Evolutionary conservation across 179 eudicot genomes (phyloP).

Genomic region (Silene coronaria): DNA sequence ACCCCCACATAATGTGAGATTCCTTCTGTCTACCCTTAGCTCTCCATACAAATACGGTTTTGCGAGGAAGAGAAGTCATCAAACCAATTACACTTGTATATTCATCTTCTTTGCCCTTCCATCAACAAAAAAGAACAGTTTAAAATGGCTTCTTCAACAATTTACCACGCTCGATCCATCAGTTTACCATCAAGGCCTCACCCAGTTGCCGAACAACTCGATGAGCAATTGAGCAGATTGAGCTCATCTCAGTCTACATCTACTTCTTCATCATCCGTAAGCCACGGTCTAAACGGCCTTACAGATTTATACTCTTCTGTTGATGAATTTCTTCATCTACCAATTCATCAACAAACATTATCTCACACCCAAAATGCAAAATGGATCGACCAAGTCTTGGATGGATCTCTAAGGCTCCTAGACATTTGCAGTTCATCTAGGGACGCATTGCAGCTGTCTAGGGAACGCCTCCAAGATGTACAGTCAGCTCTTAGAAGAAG

Average conservation of each 20-base stretch:
- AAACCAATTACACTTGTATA: conserved; percentile 16
- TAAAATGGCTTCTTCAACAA: conserved; percentile 31
- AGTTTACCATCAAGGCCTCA: conserved; percentile 38
- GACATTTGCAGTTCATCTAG: conserved; percentile 34
- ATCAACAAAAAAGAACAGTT: not conserved
- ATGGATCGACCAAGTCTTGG: conserved; percentile 24
- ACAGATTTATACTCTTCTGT: conserved; percentile 26
- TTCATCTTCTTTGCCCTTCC: not conserved
- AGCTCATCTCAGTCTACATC: conserved; percentile 31
- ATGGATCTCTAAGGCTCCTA: conserved; percentile 32
- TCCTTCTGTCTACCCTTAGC: conserved; percentile 21
- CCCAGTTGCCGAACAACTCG: conserved; percentile 25
- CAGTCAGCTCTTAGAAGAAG: conserved; percentile 32
- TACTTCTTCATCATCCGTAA: conserved; percentile 27
- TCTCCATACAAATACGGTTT: conserved; percentile 11
- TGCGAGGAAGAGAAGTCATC: conserved; percentile 7
- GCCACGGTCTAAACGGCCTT: conserved; percentile 24
- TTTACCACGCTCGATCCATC: conserved; percentile 32
- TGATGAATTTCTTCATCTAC: conserved; percentile 30
- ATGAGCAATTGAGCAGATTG: conserved; percentile 30
- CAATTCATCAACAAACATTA: conserved; percentile 21
- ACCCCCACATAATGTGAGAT: conserved; percentile 9
- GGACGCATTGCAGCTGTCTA: conserved; percentile 28
- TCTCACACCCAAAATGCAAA: conserved; percentile 10
- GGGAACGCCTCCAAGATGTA: conserved; percentile 23